Evolutionary conservation across 2,329 filamentous ascomycete species (phyloP), one percentile per base, ranked within the genome.

Genomic region (Aaosphaeria pasadenensis): DNA sequence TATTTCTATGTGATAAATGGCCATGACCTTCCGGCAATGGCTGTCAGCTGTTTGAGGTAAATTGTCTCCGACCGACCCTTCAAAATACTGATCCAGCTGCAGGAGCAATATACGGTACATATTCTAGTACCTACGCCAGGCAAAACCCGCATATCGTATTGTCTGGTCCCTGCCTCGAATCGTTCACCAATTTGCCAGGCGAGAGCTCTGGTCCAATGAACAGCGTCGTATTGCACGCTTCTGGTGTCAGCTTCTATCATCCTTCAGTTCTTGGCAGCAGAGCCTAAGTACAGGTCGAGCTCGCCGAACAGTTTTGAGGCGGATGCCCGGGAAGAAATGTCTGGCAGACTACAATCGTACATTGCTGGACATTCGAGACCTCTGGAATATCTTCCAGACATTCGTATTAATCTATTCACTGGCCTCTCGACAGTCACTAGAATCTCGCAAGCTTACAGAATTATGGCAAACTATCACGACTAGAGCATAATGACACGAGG

Each of bases 181-280:
- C 46, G 39, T 44, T 11, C 30, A 42, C 51, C 45, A 42, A 46
- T 48, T 45, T 52, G 29, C 42, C 42, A 36, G 33, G 33, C 7
- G n/a, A n/a, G n/a, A 17, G 7, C 6, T 7, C 13, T 46, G 35
- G 35, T 42, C 60, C 57, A 64, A 62, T 62, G 45, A 49, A 24
- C 6, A 11, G 4, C n/a, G 17, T 32, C 11, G 31, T 11, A 54
- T 51, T 55, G 7, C 28, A 32, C 13, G 11, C 24, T 50, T 54
- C 52, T 49, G 53, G 47, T 43, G 50, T 63, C 55, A 61, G 56
- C 57, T 54, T 43, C 52, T 56, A 58, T 56, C 50, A 47, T 45
- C 38, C 33, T 52, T 29, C 40, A 38, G 45, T 17, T 6, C 24
- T 47, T 44, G 33, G 32, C 31, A 42, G 42, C 41, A 24, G n/a